Evolutionary conservation across 129 eudicot species (phyloP).

Genomic region (Pseudognaphalium luteoalbum): DNA sequence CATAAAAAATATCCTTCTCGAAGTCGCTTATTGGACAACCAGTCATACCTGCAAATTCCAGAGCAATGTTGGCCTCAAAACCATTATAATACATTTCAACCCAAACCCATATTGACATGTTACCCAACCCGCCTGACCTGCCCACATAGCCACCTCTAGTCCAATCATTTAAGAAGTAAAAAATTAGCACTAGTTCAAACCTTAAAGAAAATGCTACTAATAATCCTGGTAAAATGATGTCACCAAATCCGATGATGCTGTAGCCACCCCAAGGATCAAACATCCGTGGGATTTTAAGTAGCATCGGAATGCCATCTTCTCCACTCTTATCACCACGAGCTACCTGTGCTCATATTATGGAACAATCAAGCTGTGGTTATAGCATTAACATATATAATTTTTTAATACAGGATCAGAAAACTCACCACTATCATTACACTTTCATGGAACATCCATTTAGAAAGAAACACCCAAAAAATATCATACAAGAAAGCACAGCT

Average conservation of each 20-base stretch:
- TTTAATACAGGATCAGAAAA: conserved; percentile 2
- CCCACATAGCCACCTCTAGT: conserved; percentile 15
- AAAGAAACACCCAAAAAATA: conserved; percentile 94
- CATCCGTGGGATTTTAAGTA: conserved; percentile 92
- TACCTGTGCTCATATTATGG: conserved; percentile 62
- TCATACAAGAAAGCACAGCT: conserved; percentile 94
- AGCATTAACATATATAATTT: conserved; percentile 1
- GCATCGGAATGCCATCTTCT: conserved; percentile 99
- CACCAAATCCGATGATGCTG: conserved; percentile 95
- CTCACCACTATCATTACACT: conserved; percentile 99
- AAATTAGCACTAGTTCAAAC: conserved; percentile 20
- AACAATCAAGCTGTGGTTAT: conserved; percentile 12
- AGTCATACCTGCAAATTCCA: conserved; percentile 70
- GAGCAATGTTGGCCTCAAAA: conserved; percentile 8
- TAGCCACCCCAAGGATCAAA: conserved; percentile 99
- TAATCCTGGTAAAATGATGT: conserved; percentile 83
- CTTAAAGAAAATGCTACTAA: conserved; percentile 85
- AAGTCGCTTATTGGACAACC: conserved; percentile 84
- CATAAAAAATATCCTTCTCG: conserved; percentile 81
- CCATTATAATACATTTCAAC: background rate
- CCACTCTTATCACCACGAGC: conserved; percentile 99
- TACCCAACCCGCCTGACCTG: background rate
- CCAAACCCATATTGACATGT: background rate
- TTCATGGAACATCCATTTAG: conserved; percentile 80
- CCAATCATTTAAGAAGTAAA: background rate